These are phyloP conservation scores for Fusarium sp. DNA, from an alignment of 2,329 filamentous ascomycete genomes.

Conservation along the genomic window DNA sequence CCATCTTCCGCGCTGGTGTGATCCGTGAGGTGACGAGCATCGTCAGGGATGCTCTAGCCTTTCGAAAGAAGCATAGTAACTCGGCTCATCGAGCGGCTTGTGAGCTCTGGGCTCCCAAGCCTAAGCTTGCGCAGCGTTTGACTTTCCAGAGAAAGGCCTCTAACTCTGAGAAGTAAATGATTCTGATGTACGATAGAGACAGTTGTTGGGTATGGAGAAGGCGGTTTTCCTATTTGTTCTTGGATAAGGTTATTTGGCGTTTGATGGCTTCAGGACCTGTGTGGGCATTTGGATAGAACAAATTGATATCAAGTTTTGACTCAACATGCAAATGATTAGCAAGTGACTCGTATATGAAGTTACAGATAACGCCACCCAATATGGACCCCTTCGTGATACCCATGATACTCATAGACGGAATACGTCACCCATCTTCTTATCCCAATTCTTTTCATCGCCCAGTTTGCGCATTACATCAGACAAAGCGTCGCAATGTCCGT, in stretches of 20 bases:
- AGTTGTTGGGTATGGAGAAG: not conserved
- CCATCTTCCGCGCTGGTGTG: slow-evolving; percentile 5
- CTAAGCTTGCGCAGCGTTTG: not conserved
- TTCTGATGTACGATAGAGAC: too few species aligned
- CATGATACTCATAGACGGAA: slow-evolving; percentile 37
- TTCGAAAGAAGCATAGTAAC: slow-evolving; percentile 9
- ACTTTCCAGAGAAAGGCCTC: not conserved
- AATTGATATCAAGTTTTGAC: not conserved
- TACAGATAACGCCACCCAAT: not conserved
- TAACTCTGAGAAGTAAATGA: not conserved
- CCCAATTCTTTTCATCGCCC: slow-evolving; percentile 47
- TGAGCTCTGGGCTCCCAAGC: slow-evolving; percentile 1
- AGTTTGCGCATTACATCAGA: slow-evolving; percentile 51
- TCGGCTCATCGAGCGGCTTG: slow-evolving; percentile 21
- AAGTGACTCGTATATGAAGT: not conserved
- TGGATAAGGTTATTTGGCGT: not conserved
- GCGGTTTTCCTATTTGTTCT: not conserved
- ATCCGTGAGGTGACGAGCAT: slow-evolving; percentile 15
- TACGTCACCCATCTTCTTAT: slow-evolving; percentile 47
- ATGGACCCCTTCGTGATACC: not conserved
- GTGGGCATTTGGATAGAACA: not conserved
- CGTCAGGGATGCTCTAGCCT: slow-evolving; percentile 5
- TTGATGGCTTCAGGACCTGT: not conserved
- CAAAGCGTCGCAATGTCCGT: slow-evolving; percentile 50
- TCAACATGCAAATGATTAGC: not conserved